Evolutionary conservation across 306 rosid species (phyloP).

Genomic region (Sphenostylis stenocarpa): DNA sequence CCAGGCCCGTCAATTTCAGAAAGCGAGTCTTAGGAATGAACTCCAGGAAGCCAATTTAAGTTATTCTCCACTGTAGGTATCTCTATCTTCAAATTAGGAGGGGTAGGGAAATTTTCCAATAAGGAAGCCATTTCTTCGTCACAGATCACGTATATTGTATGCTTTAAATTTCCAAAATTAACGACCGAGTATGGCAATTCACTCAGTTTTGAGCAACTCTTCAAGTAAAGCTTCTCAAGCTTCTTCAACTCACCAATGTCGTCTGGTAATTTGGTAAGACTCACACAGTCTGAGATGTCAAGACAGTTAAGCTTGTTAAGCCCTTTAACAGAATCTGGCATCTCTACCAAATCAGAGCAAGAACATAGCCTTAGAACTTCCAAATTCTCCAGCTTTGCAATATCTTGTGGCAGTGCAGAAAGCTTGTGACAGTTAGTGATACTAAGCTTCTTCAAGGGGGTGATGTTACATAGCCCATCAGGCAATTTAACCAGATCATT

Average conservation of each 20-base stretch:
- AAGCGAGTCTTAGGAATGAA: slow-evolving; percentile 12
- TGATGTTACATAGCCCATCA: slow-evolving; percentile 30
- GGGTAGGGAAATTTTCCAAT: slow-evolving; percentile 25
- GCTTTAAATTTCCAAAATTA: slow-evolving; percentile 25
- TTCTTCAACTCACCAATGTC: slow-evolving; percentile 44
- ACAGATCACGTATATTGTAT: slow-evolving; percentile 30
- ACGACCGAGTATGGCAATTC: slow-evolving; percentile 30
- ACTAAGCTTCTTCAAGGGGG: slow-evolving; percentile 38
- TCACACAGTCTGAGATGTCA: slow-evolving; percentile 46
- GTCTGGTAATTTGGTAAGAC: slow-evolving; percentile 30
- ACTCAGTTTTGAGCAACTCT: slow-evolving; percentile 37
- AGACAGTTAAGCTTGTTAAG: slow-evolving; percentile 37
- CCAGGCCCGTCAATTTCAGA: neutral
- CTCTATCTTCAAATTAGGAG: slow-evolving; percentile 26
- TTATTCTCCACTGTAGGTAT: slow-evolving; percentile 21
- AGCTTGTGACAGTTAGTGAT: slow-evolving; percentile 52
- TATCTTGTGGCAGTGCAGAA: slow-evolving; percentile 33
- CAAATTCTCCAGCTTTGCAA: slow-evolving; percentile 40
- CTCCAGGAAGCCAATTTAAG: slow-evolving; percentile 42
- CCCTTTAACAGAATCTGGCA: slow-evolving; percentile 28
- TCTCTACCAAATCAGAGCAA: slow-evolving; percentile 35
- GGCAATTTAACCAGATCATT: slow-evolving; percentile 45
- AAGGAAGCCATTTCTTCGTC: slow-evolving; percentile 43
- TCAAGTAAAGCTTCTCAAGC: slow-evolving; percentile 41
- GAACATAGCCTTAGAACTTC: slow-evolving; percentile 44